Evolutionary conservation across 2,329 filamentous ascomycete species (phyloP).

Genomic region (Thielaviopsis ethacetica): DNA sequence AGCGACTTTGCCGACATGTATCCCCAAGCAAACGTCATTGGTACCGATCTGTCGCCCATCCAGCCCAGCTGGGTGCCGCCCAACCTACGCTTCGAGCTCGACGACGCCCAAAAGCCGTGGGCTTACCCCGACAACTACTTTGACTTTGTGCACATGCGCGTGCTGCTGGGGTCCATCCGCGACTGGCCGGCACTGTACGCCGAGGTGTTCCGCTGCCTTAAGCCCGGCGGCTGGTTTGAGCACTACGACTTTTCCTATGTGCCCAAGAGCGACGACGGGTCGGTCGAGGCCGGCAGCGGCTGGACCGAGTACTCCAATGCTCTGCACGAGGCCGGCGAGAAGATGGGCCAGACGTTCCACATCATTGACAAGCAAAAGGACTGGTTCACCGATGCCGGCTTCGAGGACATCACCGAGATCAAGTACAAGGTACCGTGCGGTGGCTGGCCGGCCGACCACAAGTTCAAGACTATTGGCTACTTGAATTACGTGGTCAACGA

Average conservation of each 20-base stretch:
- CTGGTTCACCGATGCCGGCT: slow-evolving; percentile 16
- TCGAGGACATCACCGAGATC: slow-evolving; percentile 15
- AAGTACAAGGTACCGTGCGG: slow-evolving; percentile 24
- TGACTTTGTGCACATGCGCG: slow-evolving; percentile 42
- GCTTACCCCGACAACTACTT: slow-evolving; percentile 31
- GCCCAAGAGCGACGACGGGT: slow-evolving; percentile 18
- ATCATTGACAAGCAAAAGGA: slow-evolving; percentile 15
- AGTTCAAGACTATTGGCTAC: slow-evolving; percentile 28
- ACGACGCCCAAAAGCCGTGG: slow-evolving; percentile 37
- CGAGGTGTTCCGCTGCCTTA: slow-evolving; percentile 33
- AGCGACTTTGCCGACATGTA: slow-evolving; percentile 32
- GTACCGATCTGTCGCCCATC: slow-evolving; percentile 41
- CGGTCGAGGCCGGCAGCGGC: slow-evolving; percentile 16
- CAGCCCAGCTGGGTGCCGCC: slow-evolving; percentile 37
- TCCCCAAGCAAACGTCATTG: slow-evolving; percentile 29
- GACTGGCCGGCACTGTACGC: slow-evolving; percentile 38
- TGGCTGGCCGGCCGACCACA: slow-evolving; percentile 27
- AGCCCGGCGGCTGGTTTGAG: slow-evolving; percentile 35
- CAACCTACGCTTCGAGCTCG: slow-evolving; percentile 46
- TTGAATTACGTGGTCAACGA: slow-evolving; percentile 21
- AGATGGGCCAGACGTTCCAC: slow-evolving; percentile 18
- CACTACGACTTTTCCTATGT: slow-evolving; percentile 25
- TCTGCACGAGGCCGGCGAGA: slow-evolving; percentile 17
- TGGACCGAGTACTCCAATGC: slow-evolving; percentile 17
- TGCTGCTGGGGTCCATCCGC: slow-evolving; percentile 31